Evolutionary conservation across 768 basidiomycete genomes (phyloP).

Genomic region (Leccinum fibrillosum): DNA sequence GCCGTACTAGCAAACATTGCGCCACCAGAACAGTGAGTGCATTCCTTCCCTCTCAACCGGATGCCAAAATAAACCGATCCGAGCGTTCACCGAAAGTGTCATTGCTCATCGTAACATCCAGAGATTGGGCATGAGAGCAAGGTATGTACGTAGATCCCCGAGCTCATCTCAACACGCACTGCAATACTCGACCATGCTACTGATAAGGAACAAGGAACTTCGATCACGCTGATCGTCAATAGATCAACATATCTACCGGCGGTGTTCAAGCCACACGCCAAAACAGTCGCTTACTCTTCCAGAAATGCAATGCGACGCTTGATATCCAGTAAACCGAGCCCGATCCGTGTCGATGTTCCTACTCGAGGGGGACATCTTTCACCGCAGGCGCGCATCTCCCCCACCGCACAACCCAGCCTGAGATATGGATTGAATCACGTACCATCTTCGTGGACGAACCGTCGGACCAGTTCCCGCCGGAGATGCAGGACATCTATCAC

Average conservation of each 20-base stretch:
- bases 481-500: slow-evolving; percentile 6
- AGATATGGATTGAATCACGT: slow-evolving; percentile 25
- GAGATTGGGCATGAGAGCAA: slow-evolving; percentile 7
- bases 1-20: not conserved
- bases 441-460: slow-evolving; percentile 37
- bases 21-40: not conserved
- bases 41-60: not conserved
- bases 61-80: not conserved
- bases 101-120: not conserved
- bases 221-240: not conserved
- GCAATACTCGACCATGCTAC: slow-evolving; percentile 2
- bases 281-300: slow-evolving; percentile 15
- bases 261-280: slow-evolving; percentile 3
- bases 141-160: not conserved
- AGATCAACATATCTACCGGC: slow-evolving; percentile 5
- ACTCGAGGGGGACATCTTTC: slow-evolving; percentile 26
- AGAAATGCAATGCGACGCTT: slow-evolving; percentile 19
- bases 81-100: not conserved
- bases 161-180: not conserved
- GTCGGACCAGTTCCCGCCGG: slow-evolving; percentile 20
- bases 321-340: slow-evolving; percentile 25
- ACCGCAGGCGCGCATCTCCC: slow-evolving; percentile 30
- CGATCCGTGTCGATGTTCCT: slow-evolving; percentile 28
- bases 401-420: slow-evolving; percentile 7
- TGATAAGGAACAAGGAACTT: slow-evolving; percentile 3